Conservation (phyloP, 805 yeast genomes). For the Myxozyma mucilagina region DNA sequence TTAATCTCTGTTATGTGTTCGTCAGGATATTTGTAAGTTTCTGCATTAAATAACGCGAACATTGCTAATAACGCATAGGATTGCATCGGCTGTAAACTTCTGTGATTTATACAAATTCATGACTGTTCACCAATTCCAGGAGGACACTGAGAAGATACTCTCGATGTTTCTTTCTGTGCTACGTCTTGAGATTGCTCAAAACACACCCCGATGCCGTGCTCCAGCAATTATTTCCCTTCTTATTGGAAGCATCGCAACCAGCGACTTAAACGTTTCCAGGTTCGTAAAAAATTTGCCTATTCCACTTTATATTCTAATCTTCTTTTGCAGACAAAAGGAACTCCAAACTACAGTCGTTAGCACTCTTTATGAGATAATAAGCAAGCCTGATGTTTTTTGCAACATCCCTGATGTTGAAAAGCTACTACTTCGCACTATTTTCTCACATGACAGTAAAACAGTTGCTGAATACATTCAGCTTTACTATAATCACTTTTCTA, state of each 20-base stretch:
- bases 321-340: background rate
- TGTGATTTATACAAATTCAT: background rate
- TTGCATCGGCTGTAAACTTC: background rate
- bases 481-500: background rate
- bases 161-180: background rate
- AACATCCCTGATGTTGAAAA: background rate
- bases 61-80: background rate
- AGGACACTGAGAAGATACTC: background rate
- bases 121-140: background rate
- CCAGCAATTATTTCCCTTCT: background rate
- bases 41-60: background rate
- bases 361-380: background rate
- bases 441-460: background rate
- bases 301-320: background rate
- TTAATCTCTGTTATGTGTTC: background rate
- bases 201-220: background rate
- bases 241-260: background rate
- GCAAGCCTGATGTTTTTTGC: background rate
- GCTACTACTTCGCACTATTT: background rate
- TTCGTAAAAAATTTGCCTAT: background rate
- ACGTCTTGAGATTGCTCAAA: background rate
- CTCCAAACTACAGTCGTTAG: background rate
- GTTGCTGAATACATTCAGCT: background rate
- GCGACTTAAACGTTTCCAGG: background rate
- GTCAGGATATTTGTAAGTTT: constrained; percentile 1